phyloP scores from a whole-genome alignment of 192 early-diverging fungal genomes.

The Paraglomus occultum region DNA sequence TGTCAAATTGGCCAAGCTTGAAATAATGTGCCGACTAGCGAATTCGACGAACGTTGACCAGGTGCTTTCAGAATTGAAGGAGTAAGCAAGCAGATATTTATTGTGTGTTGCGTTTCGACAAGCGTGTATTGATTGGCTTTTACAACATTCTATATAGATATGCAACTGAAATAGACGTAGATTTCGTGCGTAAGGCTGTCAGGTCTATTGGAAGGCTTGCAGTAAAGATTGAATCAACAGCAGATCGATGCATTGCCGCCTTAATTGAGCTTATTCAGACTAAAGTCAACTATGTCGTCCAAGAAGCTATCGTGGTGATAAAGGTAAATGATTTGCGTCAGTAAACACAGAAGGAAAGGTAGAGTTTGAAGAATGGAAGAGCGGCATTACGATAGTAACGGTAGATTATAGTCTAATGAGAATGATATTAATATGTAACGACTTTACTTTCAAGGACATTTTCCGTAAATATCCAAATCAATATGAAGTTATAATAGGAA shows the following conservation, averaged over 20 bases:
- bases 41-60: slow-evolving; percentile 80
- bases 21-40: slow-evolving; percentile 88
- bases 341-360: not conserved
- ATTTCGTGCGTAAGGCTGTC: slow-evolving; percentile 97
- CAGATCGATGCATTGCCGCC: slow-evolving; percentile 84
- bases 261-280: slow-evolving; percentile 91
- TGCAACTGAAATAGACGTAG: slow-evolving; percentile 94
- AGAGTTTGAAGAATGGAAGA: too few species aligned
- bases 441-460: slow-evolving; percentile 64
- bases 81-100: slow-evolving; percentile 45
- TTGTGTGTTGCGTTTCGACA: not conserved
- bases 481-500: slow-evolving; percentile 91
- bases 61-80: slow-evolving; percentile 88
- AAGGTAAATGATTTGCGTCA: slow-evolving; percentile 52
- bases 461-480: slow-evolving; percentile 98
- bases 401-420: too few species aligned
- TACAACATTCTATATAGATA: slow-evolving; percentile 50
- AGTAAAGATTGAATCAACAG: slow-evolving; percentile 87
- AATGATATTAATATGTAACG: too few species aligned
- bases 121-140: not conserved
- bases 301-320: slow-evolving; percentile 97
- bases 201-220: slow-evolving; percentile 95
- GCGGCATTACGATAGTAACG: too few species aligned
- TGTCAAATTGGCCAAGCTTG: slow-evolving; percentile 96
- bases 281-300: slow-evolving; percentile 98